phyloP scores from a whole-genome alignment of 352 stramenopile species.

The Nothophytophthora sp. region DNA sequence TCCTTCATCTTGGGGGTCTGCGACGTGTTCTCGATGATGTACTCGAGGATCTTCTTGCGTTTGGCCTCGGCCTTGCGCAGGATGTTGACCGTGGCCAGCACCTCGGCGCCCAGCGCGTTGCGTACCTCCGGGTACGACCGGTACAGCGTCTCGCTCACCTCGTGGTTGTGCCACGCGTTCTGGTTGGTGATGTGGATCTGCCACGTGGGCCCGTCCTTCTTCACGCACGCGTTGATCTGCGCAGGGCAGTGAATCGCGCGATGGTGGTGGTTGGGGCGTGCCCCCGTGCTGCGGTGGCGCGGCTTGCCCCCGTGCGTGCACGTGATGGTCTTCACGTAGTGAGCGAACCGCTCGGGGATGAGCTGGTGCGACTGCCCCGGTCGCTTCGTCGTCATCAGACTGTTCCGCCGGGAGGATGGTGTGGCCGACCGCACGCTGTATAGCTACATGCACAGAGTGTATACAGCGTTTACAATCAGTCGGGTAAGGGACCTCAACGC shows the following conservation, averaged over 20 bases:
- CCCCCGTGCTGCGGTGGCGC: constrained; percentile 20
- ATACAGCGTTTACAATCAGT: too few species aligned
- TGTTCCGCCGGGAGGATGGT: constrained; percentile 22
- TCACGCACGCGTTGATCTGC: constrained; percentile 44
- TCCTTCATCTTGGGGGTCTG: constrained; percentile 37
- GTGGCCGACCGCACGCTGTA: constrained; percentile 35
- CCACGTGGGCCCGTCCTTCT: constrained; percentile 22
- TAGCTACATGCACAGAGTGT: too few species aligned
- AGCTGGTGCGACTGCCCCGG: constrained; percentile 4
- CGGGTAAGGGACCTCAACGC: too few species aligned
- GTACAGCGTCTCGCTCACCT: constrained; percentile 26
- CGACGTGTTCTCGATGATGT: constrained; percentile 34
- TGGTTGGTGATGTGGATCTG: constrained; percentile 35
- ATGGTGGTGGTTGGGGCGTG: constrained; percentile 25
- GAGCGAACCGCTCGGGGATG: constrained; percentile 26
- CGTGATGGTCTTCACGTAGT: constrained; percentile 39
- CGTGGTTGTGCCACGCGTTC: constrained; percentile 39
- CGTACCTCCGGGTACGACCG: constrained; percentile 32
- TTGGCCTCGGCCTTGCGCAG: constrained; percentile 28
- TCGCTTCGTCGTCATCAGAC: constrained; percentile 13
- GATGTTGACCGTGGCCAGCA: constrained; percentile 29
- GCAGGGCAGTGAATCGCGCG: constrained; percentile 34
- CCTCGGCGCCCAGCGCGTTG: constrained; percentile 27
- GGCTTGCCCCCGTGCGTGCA: constrained; percentile 37
- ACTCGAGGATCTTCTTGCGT: constrained; percentile 36